Base-by-base conservation (phyloP, 192 early-diverging fungal species). In the Pilaira anomala region DNA sequence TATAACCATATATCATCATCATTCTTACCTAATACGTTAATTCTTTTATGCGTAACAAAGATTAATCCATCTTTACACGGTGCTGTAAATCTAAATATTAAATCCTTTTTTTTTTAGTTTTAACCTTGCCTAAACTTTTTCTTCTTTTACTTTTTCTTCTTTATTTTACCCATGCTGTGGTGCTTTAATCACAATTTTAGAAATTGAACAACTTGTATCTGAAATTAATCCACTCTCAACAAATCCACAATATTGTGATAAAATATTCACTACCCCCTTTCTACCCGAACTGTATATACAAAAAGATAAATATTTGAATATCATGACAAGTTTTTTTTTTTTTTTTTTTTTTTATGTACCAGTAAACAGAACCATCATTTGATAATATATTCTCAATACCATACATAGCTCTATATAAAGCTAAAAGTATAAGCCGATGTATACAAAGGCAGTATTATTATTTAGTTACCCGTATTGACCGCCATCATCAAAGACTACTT, bases 61-160 rank as follows among this genome's bases (percentile, higher is more conserved):
- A 83, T 69, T 28, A 83, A 48, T 0, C 81, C 81, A 42, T 83
- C 81, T 63, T 82, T 58, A 76, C 81, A 83, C 50, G 81, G 81
- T 6, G 78, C 81, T 16, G 81, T 83, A 41, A 73, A 83, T 44
- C 70, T 72, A 49, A 22, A 48, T 5, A 11, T 48, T 24, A 2
- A 7, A 26, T 16, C 16, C 4, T 1, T n/a, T 48, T 30, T 46
- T 30, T 29, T 11, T 28, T 26, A 39, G 9, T 1, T n/a, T 6
- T 44, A 16, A 3, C 4, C 19, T 44, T n/a, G n/a, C n/a, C n/a
- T n/a, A n/a, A n/a, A n/a, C n/a, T n/a, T n/a, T n/a, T n/a, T n/a
- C n/a, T n/a, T n/a, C n/a, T n/a, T n/a, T n/a, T n/a, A n/a, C n/a
- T n/a, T 55, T 12, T 14, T 1, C 55, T 52, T 11, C 1, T 21